These are phyloP conservation scores for Claviceps digitariae DNA, from an alignment of 2,329 filamentous ascomycete genomes.

Conservation along the genomic window DNA sequence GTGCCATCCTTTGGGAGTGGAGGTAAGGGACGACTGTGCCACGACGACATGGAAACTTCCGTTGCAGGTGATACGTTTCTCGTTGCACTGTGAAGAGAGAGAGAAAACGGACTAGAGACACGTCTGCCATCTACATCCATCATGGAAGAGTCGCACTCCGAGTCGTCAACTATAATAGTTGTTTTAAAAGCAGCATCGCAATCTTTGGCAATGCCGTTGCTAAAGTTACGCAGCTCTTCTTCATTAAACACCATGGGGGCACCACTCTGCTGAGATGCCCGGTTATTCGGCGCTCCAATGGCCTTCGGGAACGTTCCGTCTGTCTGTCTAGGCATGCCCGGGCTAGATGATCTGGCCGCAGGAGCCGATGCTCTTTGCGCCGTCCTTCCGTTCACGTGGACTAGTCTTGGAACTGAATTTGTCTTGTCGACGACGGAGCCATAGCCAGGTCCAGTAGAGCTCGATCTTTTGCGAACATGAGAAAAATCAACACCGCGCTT, in stretches of 20 bases:
- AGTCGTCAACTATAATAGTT: constrained; percentile 30
- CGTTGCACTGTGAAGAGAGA: constrained; percentile 23
- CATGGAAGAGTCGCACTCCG: constrained; percentile 18
- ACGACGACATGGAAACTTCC: constrained; percentile 21
- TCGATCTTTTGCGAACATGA: constrained; percentile 28
- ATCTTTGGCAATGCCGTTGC: constrained; percentile 72
- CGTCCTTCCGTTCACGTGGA: constrained; percentile 9
- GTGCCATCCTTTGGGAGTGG: constrained; percentile 27
- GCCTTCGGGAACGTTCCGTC: constrained; percentile 15
- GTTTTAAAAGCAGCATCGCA: constrained; percentile 89
- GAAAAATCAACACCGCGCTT: constrained; percentile 44
- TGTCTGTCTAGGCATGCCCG: constrained; percentile 15
- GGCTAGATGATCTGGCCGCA: constrained; percentile 14
- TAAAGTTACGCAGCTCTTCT: constrained; percentile 74
- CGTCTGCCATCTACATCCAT: constrained; percentile 19
- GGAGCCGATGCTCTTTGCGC: constrained; percentile 10
- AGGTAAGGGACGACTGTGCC: constrained; percentile 37
- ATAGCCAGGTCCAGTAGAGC: constrained; percentile 13
- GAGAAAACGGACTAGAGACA: constrained; percentile 28
- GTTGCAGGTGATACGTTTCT: constrained; percentile 14
- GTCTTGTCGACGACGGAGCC: constrained; percentile 5
- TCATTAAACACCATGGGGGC: constrained; percentile 40
- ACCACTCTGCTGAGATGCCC: constrained; percentile 10
- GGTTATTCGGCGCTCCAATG: constrained; percentile 8
- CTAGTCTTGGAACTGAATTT: constrained; percentile 8